phyloP scores from a whole-genome alignment of 225 moss, liverwort and hornwort species.

The Neckera pumila region DNA sequence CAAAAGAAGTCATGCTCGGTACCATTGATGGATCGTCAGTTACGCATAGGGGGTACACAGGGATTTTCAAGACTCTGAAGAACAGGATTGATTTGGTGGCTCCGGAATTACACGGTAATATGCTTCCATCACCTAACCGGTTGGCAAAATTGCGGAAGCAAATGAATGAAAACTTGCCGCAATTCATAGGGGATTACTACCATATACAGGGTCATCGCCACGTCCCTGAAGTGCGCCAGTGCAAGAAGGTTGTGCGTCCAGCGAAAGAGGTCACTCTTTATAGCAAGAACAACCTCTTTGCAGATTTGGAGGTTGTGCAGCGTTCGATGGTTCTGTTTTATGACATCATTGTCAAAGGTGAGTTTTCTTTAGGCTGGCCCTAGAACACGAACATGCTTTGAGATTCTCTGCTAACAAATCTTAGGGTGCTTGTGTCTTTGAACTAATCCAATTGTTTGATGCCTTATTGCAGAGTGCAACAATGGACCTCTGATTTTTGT shows the following conservation, averaged over 20 bases:
- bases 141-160: background rate
- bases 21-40: background rate
- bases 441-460: too few species aligned
- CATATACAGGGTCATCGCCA: background rate
- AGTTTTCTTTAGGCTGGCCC: too few species aligned
- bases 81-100: background rate
- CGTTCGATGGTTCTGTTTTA: too few species aligned
- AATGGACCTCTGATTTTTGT: background rate
- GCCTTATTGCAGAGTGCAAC: too few species aligned
- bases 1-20: background rate
- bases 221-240: fast-evolving
- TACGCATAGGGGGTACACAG: background rate
- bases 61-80: background rate
- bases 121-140: background rate
- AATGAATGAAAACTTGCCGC: background rate
- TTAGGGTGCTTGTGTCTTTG: too few species aligned
- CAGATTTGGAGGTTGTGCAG: too few species aligned
- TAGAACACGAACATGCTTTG: too few species aligned
- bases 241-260: too few species aligned
- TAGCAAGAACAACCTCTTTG: too few species aligned
- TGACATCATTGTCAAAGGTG: too few species aligned
- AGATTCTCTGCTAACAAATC: too few species aligned
- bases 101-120: background rate
- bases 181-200: background rate
- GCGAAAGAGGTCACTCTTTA: too few species aligned